Evolutionary conservation across 1,284 basidiomycete genomes (phyloP).

Genomic region (Puccinia hordei): DNA sequence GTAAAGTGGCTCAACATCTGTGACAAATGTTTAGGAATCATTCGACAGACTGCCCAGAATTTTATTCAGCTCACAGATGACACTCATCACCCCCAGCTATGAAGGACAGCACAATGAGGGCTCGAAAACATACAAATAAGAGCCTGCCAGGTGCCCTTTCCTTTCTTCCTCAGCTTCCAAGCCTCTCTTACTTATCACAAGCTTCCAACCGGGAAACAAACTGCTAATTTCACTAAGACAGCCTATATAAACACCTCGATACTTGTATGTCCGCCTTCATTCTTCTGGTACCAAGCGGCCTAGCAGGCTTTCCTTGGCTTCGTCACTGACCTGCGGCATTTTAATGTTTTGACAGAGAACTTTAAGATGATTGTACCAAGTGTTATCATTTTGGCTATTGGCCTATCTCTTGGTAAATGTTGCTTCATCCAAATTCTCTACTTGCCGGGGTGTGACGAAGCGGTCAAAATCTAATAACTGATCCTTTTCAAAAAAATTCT

Average conservation of each 20-base stretch:
- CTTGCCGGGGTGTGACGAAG: not conserved
- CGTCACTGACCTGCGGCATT: not conserved
- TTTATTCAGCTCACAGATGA: not conserved
- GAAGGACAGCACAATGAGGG: not conserved
- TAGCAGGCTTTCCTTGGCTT: not conserved
- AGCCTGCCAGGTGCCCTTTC: not conserved
- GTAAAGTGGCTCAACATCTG: not conserved
- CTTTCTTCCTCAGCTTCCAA: not conserved
- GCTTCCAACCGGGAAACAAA: no score
- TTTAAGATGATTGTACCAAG: not conserved
- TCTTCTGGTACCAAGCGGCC: not conserved
- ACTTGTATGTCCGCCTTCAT: not conserved
- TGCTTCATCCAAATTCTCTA: not conserved
- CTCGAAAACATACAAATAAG: not conserved
- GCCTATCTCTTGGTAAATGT: not conserved
- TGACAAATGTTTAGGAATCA: not conserved
- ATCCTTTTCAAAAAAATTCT: not conserved
- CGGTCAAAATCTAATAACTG: not conserved
- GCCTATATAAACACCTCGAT: not conserved
- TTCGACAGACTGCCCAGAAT: not conserved
- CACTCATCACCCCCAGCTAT: not conserved
- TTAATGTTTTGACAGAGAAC: not conserved
- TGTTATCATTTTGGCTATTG: not conserved
- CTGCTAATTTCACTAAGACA: not conserved
- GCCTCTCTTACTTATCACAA: not conserved